A percentile compares a stretch with the other conserved stretches of the same genome.
Evolutionary conservation across 176 grass and related monocot species (phyloP).

Genomic region (Triticum monococcum): DNA sequence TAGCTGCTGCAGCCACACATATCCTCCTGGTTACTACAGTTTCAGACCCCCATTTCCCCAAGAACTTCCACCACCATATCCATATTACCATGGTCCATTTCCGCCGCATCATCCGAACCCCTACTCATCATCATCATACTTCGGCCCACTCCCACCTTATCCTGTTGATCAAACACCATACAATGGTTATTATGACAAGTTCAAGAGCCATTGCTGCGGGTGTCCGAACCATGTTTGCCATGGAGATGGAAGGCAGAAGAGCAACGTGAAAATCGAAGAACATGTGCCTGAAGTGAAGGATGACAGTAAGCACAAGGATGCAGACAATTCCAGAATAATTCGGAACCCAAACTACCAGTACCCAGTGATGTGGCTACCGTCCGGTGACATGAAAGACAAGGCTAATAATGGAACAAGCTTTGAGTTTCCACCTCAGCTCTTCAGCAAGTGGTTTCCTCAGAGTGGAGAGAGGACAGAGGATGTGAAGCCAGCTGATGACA

Average conservation of each 20-base stretch:
- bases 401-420: background rate
- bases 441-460: constrained; percentile 41
- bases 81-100: constrained; percentile 37
- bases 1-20: constrained; percentile 35
- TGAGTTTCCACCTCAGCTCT: constrained; percentile 28
- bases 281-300: constrained; percentile 43
- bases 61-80: constrained; percentile 49
- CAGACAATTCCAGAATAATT: constrained; percentile 20
- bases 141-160: constrained; percentile 23
- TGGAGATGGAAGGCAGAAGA: constrained; percentile 38
- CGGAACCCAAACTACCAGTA: constrained; percentile 41
- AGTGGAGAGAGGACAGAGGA: constrained; percentile 23
- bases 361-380: constrained; percentile 37
- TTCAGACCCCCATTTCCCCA: constrained; percentile 52
- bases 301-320: constrained; percentile 33
- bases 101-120: constrained; percentile 33
- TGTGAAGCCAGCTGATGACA: constrained; percentile 14
- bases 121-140: constrained; percentile 40
- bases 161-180: constrained; percentile 43
- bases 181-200: constrained; percentile 25
- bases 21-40: constrained; percentile 55
- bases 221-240: constrained; percentile 67
- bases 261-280: constrained; percentile 61
- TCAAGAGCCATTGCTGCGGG: constrained; percentile 56
- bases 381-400: constrained; percentile 16